A percentile compares a stretch with the other conserved stretches of the same genome.
These are phyloP conservation scores for Leishmania turanica DNA, from an alignment of 208 protist genomes.

Conservation along the genomic window DNA sequence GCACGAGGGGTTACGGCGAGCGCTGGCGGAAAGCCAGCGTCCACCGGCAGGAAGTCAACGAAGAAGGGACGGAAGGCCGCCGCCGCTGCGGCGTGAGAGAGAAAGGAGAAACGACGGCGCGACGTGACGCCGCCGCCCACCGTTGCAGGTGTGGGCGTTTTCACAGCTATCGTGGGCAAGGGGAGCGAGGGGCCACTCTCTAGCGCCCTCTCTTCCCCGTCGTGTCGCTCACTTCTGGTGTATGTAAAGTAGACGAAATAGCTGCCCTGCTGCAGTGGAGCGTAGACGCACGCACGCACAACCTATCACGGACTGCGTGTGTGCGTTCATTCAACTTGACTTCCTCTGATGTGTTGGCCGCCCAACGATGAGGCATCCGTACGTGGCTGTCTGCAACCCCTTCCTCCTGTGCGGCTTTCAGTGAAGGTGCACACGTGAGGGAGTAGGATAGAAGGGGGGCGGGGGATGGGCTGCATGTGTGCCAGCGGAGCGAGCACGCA, in stretches of 20 bases:
- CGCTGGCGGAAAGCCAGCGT: neutral
- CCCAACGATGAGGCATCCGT: neutral
- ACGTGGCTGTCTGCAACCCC: neutral
- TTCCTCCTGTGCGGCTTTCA: neutral
- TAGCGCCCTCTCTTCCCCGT: neutral
- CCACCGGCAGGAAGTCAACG: neutral
- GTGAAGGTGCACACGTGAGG: neutral
- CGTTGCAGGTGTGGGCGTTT: neutral
- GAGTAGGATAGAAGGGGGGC: neutral
- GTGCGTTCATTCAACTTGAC: neutral
- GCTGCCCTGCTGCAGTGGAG: neutral
- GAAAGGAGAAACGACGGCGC: neutral
- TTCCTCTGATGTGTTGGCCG: neutral
- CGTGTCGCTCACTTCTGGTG: neutral
- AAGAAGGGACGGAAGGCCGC: neutral
- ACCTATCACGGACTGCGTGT: neutral
- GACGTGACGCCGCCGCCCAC: neutral
- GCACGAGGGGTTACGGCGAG: neutral
- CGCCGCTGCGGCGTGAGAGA: neutral
- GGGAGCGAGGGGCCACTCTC: neutral
- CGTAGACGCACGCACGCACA: neutral
- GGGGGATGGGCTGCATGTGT: neutral
- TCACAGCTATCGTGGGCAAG: neutral
- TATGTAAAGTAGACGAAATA: neutral
- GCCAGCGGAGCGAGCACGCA: neutral